Conservation (phyloP, 495 filamentous ascomycete species). For the Podospora australis region DNA sequence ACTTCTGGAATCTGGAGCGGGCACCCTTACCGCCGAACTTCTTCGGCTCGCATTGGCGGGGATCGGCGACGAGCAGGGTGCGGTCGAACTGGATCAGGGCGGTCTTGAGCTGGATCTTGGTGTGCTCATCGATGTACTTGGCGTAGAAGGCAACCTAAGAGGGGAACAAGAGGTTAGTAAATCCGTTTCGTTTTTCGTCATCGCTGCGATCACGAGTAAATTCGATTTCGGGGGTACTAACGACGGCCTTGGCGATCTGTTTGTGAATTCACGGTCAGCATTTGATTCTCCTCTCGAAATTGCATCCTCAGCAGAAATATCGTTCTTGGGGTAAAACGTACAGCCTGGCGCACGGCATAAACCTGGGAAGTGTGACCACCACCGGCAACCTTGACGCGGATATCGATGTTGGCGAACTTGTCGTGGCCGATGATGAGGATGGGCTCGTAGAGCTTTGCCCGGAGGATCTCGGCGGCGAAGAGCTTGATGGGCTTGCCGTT, state of each 20-base stretch:
- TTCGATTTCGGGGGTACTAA: slow-evolving; percentile 17
- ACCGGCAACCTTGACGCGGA: slow-evolving; percentile 91
- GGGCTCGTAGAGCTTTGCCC: slow-evolving; percentile 97
- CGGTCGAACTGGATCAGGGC: slow-evolving; percentile 91
- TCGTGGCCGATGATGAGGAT: slow-evolving; percentile 92
- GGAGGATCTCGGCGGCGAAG: slow-evolving; percentile 91
- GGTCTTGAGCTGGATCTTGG: slow-evolving; percentile 98
- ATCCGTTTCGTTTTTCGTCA: not conserved
- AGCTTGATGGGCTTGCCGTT: slow-evolving; percentile 94
- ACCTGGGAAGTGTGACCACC: slow-evolving; percentile 97
- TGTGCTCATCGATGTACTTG: slow-evolving; percentile 99
- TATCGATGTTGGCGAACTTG: slow-evolving; percentile 83
- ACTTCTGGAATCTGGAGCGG: slow-evolving; percentile 92
- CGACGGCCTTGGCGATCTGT: slow-evolving; percentile 67
- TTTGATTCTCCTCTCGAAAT: too few relatives aligned
- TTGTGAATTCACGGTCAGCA: too few relatives aligned
- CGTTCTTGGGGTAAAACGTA: slow-evolving; percentile 14
- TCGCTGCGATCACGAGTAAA: too few relatives aligned
- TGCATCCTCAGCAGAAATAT: too few relatives aligned
- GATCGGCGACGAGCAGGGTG: slow-evolving; percentile 94
- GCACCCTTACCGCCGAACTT: slow-evolving; percentile 92
- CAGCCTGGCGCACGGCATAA: slow-evolving; percentile 95
- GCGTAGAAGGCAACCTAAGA: slow-evolving; percentile 87
- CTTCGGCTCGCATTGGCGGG: slow-evolving; percentile 89
- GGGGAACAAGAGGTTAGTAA: slow-evolving; percentile 13